Percentiles rank a stretch among this genome's conserved stretches.
phyloP scores from a whole-genome alignment of 202 grass and related monocot species.

The Miscanthus sacchariflorus region DNA sequence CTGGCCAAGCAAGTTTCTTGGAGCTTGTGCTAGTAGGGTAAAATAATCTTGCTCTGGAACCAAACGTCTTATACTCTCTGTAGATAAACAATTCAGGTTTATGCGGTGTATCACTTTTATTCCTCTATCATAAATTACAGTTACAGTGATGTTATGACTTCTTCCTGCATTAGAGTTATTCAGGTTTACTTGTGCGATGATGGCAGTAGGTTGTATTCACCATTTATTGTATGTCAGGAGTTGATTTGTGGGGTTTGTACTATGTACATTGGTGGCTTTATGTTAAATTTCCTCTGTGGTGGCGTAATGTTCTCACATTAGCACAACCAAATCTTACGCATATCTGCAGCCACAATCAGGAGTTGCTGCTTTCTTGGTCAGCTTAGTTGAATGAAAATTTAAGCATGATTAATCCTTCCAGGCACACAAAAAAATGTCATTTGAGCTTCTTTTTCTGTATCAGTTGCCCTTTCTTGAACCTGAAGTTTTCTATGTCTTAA shows the following conservation, averaged over 20 bases:
- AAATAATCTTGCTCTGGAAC: too few relatives aligned
- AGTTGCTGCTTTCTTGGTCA: not conserved
- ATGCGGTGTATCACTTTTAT: not conserved
- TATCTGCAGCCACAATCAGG: not conserved
- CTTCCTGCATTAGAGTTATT: not conserved
- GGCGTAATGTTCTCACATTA: not conserved
- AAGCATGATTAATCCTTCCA: not conserved
- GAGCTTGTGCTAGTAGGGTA: not conserved
- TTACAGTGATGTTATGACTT: not conserved
- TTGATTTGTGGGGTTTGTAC: not conserved
- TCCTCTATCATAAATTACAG: not conserved
- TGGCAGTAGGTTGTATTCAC: not conserved
- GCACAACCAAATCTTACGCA: not conserved
- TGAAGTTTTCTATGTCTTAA: not conserved
- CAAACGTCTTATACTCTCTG: not conserved
- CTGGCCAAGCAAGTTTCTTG: not conserved
- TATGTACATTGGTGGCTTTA: not conserved
- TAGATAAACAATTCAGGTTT: constrained; percentile 20
- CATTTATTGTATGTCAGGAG: constrained; percentile 19
- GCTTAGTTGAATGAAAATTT: not conserved
- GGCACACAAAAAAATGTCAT: not conserved
- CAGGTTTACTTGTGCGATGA: constrained; percentile 1
- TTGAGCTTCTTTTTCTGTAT: not conserved
- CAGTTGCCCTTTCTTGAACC: not conserved
- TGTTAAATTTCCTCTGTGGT: not conserved